Percentiles rank a stretch among this genome's conserved stretches.
phyloP scores from a whole-genome alignment of 2,329 filamentous ascomycete species.

The Trichophyton benhamiae region DNA sequence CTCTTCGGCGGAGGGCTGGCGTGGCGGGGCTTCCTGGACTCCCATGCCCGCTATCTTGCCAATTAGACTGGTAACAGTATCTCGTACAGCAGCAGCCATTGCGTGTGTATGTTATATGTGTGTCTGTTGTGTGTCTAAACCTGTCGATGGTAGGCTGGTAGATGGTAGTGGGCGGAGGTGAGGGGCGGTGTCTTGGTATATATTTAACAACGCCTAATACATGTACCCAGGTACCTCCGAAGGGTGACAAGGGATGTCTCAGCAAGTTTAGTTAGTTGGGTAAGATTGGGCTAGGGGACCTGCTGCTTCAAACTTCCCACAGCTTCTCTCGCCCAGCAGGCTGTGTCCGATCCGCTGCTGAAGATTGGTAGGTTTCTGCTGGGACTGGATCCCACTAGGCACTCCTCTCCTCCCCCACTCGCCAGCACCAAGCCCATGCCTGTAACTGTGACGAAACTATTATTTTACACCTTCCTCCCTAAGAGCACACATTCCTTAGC shows the following conservation, averaged over 20 bases:
- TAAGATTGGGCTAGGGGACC: not conserved
- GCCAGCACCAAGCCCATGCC: not conserved
- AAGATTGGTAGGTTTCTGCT: not conserved
- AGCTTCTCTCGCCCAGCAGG: not conserved
- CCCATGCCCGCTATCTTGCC: constrained; percentile 30
- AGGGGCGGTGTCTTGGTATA: constrained; percentile 6
- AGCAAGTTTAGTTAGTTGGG: not conserved
- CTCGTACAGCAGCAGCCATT: constrained; percentile 33
- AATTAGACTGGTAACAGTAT: constrained; percentile 37
- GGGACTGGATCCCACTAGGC: not conserved
- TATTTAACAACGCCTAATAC: not conserved
- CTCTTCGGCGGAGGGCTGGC: constrained; percentile 50
- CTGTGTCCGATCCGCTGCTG: not conserved
- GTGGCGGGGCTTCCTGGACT: constrained; percentile 14
- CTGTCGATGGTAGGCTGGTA: constrained; percentile 4
- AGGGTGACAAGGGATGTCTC: not conserved
- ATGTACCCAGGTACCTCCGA: no score
- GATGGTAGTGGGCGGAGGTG: not conserved
- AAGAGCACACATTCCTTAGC: no score
- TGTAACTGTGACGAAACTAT: no score
- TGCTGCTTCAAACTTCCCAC: not conserved
- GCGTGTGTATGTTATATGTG: constrained; percentile 8
- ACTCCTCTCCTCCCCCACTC: not conserved
- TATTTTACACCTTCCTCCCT: no score
- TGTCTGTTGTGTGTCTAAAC: not conserved